Evolutionary conservation across 2,329 filamentous ascomycete species (phyloP).

Genomic region (Xylaria digitata): DNA sequence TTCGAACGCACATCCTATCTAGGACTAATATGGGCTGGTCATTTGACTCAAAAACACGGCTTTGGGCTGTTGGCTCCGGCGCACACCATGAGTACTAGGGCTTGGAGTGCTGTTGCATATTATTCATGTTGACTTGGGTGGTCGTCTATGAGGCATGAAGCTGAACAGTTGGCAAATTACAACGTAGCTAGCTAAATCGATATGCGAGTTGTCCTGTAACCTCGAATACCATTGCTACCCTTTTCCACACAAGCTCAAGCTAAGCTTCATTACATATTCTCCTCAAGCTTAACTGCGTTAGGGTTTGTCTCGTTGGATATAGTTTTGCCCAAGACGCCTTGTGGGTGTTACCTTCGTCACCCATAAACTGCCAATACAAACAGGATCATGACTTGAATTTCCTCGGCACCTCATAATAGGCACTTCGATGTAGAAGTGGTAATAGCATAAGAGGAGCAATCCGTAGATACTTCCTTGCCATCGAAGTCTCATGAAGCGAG

Average conservation of each 20-base stretch:
- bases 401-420: neutral
- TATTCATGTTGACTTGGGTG: neutral
- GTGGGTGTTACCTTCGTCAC: neutral
- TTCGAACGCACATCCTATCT: neutral
- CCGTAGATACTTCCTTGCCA: neutral
- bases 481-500: neutral
- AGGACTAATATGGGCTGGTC: slow-evolving; percentile 27
- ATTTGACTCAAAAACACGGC: neutral
- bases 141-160: neutral
- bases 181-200: too few species aligned
- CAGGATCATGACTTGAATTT: neutral
- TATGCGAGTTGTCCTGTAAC: neutral
- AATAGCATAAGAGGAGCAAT: neutral
- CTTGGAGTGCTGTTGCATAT: neutral
- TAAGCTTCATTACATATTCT: neutral
- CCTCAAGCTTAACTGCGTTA: neutral
- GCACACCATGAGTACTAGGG: slow-evolving; percentile 10
- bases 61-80: slow-evolving; percentile 3
- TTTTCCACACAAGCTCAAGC: neutral
- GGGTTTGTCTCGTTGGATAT: neutral
- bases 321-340: neutral
- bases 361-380: neutral
- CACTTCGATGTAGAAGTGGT: neutral
- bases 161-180: neutral
- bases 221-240: neutral